phyloP scores from a whole-genome alignment of 805 yeast genomes.

The Candida silvatica region DNA sequence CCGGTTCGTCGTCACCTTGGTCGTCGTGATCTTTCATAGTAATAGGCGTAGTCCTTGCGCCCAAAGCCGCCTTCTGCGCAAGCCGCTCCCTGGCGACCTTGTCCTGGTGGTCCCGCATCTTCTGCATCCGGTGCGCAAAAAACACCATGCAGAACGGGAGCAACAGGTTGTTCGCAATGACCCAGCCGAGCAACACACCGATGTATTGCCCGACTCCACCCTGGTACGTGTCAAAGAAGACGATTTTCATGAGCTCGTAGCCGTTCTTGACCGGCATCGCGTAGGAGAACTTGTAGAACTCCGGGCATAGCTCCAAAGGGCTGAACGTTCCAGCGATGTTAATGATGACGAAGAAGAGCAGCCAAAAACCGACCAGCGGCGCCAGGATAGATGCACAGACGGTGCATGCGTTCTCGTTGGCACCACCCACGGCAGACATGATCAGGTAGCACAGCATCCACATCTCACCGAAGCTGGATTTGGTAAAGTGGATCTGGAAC shows the following conservation, averaged over 20 bases:
- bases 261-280: conserved; percentile 65
- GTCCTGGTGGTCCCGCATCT: too few species aligned
- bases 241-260: conserved; percentile 49
- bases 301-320: conserved; percentile 50
- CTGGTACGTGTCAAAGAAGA: conserved; percentile 48
- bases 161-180: conserved; percentile 9
- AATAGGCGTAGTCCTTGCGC: too few species aligned
- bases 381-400: conserved; percentile 46
- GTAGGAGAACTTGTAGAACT: conserved; percentile 57
- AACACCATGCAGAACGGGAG: conserved; percentile 35
- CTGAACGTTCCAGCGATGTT: conserved; percentile 65
- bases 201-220: conserved; percentile 27
- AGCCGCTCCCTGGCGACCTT: too few species aligned
- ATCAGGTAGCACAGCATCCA: conserved; percentile 66
- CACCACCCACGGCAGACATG: conserved; percentile 71
- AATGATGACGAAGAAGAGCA: conserved; percentile 58
- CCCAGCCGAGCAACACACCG: conserved; percentile 18
- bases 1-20: too few species aligned
- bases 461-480: conserved; percentile 61
- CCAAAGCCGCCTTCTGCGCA: too few species aligned
- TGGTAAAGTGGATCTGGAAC: conserved; percentile 54
- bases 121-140: conserved; percentile 8
- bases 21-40: too few species aligned
- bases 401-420: conserved; percentile 57
- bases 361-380: conserved; percentile 63